These are phyloP conservation scores for Fusarium sp. DNA, from an alignment of 2,329 filamentous ascomycete species.

Conservation along the genomic window DNA sequence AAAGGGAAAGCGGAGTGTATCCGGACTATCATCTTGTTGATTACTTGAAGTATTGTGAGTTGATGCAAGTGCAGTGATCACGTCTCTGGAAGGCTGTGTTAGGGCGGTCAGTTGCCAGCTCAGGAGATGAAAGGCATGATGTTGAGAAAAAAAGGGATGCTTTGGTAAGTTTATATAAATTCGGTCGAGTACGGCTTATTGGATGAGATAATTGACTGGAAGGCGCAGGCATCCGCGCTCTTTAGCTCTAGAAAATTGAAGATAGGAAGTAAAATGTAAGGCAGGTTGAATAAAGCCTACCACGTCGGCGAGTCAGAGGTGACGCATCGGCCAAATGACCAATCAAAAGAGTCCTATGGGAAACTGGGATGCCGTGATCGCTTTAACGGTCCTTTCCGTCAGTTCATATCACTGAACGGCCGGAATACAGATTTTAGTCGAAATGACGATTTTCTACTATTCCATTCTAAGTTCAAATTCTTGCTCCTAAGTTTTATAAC, in stretches of 20 bases:
- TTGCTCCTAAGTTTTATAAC: background rate
- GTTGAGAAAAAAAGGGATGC: slow-evolving; percentile 10
- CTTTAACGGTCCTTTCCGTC: slow-evolving; percentile 35
- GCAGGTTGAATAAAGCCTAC: slow-evolving; percentile 7
- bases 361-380: slow-evolving; percentile 34
- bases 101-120: slow-evolving; percentile 37
- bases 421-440: background rate
- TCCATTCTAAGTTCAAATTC: background rate
- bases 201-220: background rate
- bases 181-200: background rate
- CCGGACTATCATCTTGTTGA: slow-evolving; percentile 44
- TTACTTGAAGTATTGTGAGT: slow-evolving; percentile 15
- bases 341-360: slow-evolving; percentile 36
- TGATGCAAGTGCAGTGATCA: slow-evolving; percentile 33
- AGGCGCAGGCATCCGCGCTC: background rate
- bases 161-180: background rate
- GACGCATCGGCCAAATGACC: slow-evolving; percentile 44
- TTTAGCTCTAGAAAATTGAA: background rate
- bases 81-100: slow-evolving; percentile 24
- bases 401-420: background rate
- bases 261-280: slow-evolving; percentile 8
- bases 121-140: slow-evolving; percentile 40
- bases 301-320: slow-evolving; percentile 42
- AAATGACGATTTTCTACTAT: background rate
- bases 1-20: slow-evolving; percentile 30